Percentiles rank a stretch among this genome's conserved stretches.
Evolutionary conservation across 345 rosid genomes (phyloP).

Genomic region (Moricandia arvensis): DNA sequence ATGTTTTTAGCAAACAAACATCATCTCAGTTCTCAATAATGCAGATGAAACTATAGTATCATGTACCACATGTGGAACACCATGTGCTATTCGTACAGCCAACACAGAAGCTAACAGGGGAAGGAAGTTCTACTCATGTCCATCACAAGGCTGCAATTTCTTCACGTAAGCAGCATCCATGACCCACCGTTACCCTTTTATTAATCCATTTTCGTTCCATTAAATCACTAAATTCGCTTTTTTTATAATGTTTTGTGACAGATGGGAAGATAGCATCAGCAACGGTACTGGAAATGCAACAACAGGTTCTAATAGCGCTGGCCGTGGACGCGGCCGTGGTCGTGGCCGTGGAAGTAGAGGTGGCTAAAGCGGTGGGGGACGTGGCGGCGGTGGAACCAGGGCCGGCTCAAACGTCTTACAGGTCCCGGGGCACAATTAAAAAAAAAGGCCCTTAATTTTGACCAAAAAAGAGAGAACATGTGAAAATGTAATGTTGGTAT

Average conservation of each 20-base stretch:
- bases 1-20: not conserved
- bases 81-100: slow-evolving; percentile 73
- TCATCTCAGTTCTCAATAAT: slow-evolving; percentile 9
- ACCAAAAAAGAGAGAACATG: too few species aligned
- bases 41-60: slow-evolving; percentile 70
- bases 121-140: slow-evolving; percentile 85
- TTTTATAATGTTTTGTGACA: slow-evolving; percentile 34
- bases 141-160: slow-evolving; percentile 78
- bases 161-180: slow-evolving; percentile 57
- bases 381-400: slow-evolving; percentile 38
- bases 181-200: not conserved
- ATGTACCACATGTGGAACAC: slow-evolving; percentile 67
- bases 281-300: slow-evolving; percentile 39
- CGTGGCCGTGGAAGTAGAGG: slow-evolving; percentile 41
- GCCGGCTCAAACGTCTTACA: too few species aligned
- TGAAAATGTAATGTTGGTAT: too few species aligned
- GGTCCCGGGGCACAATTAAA: too few species aligned
- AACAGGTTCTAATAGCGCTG: slow-evolving; percentile 33
- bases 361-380: slow-evolving; percentile 41
- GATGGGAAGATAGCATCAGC: slow-evolving; percentile 82
- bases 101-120: slow-evolving; percentile 88
- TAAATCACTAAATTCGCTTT: not conserved
- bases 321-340: slow-evolving; percentile 54
- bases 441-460: too few species aligned
- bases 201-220: not conserved